Evolutionary conservation across 1,139 yeast genomes (phyloP).

Genomic region (Geotrichum siamense): DNA sequence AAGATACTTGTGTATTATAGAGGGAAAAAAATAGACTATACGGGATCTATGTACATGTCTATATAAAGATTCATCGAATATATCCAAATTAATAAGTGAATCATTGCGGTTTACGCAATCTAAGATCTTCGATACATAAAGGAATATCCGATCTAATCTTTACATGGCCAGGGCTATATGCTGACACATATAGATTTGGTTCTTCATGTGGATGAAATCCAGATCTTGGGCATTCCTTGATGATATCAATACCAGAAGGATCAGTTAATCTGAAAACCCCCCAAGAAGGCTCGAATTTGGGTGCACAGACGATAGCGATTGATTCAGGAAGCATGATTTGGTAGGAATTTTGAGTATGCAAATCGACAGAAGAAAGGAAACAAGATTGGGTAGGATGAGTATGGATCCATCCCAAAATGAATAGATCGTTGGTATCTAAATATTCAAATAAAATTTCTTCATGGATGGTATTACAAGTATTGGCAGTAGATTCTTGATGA

Average conservation of each 20-base stretch:
- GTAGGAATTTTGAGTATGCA: conserved; percentile 57
- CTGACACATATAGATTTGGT: conserved; percentile 41
- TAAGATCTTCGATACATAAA: conserved; percentile 42
- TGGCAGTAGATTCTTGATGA: conserved; percentile 50
- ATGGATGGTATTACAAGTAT: conserved; percentile 51
- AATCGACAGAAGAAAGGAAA: conserved; percentile 52
- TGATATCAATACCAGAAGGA: conserved; percentile 50
- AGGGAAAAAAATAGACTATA: neutral
- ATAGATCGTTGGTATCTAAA: conserved; percentile 46
- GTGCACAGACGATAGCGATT: conserved; percentile 56
- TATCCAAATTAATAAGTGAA: too few species aligned
- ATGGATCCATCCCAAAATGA: conserved; percentile 61
- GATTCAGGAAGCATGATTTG: conserved; percentile 64
- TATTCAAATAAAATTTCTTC: conserved; percentile 50
- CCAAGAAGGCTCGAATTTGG: conserved; percentile 41
- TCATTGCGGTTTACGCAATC: conserved; percentile 23
- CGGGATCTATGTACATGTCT: too few species aligned
- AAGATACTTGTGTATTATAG: neutral
- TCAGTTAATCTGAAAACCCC: conserved; percentile 54
- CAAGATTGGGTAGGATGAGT: conserved; percentile 64
- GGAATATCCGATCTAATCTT: conserved; percentile 40
- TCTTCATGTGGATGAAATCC: conserved; percentile 54
- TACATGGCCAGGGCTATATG: conserved; percentile 47
- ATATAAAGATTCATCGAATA: too few species aligned
- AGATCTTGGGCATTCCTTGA: conserved; percentile 41